phyloP scores from a whole-genome alignment of 2,329 filamentous ascomycete species.

The Talaromyces rugulosus region DNA sequence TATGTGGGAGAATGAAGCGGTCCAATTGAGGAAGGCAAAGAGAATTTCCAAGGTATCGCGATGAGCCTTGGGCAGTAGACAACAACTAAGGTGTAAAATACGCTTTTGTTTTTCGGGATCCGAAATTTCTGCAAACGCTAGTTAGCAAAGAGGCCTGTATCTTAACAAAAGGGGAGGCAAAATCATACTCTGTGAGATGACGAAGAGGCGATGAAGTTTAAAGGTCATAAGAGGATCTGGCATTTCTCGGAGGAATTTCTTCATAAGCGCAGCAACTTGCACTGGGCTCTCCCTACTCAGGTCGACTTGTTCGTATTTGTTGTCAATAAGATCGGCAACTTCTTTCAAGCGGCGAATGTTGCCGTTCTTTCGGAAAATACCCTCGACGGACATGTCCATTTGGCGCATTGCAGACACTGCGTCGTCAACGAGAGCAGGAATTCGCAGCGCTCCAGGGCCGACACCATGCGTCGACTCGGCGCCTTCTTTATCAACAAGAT shows the following conservation, averaged over 20 bases:
- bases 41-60: constrained; percentile 92
- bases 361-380: constrained; percentile 97
- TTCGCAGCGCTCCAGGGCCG: constrained; percentile 81
- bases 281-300: constrained; percentile 86
- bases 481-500: constrained; percentile 86
- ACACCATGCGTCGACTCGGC: constrained; percentile 98
- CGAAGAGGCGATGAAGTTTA: constrained; percentile 88
- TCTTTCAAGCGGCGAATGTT: constrained; percentile 94
- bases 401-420: constrained; percentile 91
- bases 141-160: constrained; percentile 10
- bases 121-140: constrained; percentile 56
- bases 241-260: constrained; percentile 90
- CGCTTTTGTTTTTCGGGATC: constrained; percentile 79
- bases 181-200: constrained; percentile 71
- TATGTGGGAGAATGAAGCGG: constrained; percentile 92
- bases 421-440: constrained; percentile 93
- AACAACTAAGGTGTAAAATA: constrained; percentile 85
- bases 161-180: background rate
- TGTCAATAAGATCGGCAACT: constrained; percentile 79
- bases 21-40: constrained; percentile 96
- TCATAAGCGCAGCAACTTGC: constrained; percentile 87
- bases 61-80: constrained; percentile 85
- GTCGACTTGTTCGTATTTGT: constrained; percentile 78
- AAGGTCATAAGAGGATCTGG: constrained; percentile 92
- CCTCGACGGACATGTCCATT: constrained; percentile 98